phyloP scores from a whole-genome alignment of 495 filamentous ascomycete genomes.

The Lentithecium fluviatile region DNA sequence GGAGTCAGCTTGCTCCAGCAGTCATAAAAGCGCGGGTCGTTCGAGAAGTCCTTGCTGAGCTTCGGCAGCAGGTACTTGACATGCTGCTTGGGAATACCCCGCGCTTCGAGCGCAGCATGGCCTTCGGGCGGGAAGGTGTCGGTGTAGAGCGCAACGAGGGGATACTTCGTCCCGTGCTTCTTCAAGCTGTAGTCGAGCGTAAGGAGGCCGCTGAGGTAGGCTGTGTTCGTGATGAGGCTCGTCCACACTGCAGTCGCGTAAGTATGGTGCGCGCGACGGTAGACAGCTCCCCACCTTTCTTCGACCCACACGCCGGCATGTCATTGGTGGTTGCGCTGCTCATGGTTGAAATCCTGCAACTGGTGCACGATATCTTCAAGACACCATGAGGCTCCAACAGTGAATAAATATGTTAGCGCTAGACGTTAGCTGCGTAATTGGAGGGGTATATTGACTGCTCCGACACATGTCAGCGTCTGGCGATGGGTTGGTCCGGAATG shows the following conservation, averaged over 20 bases:
- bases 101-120: conserved; percentile 60
- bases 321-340: background rate
- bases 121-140: conserved; percentile 63
- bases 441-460: too few species aligned
- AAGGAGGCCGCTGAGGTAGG: conserved; percentile 70
- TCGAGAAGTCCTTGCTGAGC: conserved; percentile 54
- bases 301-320: conserved; percentile 10
- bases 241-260: conserved; percentile 60
- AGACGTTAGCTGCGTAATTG: too few species aligned
- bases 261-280: background rate
- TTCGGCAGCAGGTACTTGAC: conserved; percentile 64
- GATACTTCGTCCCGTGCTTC: conserved; percentile 58
- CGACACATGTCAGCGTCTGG: too few species aligned
- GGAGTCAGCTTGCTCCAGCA: conserved; percentile 82
- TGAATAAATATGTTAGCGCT: too few species aligned
- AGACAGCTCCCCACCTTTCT: conserved; percentile 35
- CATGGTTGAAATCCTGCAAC: background rate
- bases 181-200: conserved; percentile 70
- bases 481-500: too few species aligned
- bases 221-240: conserved; percentile 73
- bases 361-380: too few species aligned
- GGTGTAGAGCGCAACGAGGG: conserved; percentile 75
- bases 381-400: too few species aligned
- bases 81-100: conserved; percentile 61
- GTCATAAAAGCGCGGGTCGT: conserved; percentile 75